Base-by-base conservation (phyloP, 352 stramenopile species). In the Phytophthora idaei region DNA sequence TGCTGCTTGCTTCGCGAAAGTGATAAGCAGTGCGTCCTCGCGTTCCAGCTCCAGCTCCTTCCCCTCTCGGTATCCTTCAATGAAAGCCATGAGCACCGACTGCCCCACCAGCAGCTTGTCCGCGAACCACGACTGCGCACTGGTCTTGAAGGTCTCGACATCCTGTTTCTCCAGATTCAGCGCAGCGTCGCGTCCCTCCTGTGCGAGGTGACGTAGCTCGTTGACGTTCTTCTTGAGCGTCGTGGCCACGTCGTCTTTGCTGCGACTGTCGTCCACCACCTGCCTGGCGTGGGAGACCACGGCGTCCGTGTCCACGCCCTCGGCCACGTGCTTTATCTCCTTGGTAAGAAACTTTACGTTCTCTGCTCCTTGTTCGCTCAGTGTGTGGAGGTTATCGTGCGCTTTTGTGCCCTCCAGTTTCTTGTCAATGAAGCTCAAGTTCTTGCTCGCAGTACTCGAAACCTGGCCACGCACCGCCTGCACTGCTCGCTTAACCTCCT, bases 91-190 rank as follows among this genome's bases (percentile, higher is more conserved):
- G 29, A 96, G 70, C 67, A 94, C 87, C 7, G 77, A 79, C 64
- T 94, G 86, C 15, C 83, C 88, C 27, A 96, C 86, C 57, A 90
- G 70, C 58, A 96, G 74, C 53, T 96, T 96, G 74, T 96, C 88
- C 2, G 83, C 82, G 17, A 93, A 76, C 88, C 88, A 96, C 57
- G 78, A 88, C 64, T 96, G 85, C 36, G 74, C 73, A 1, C 87
- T 84, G 3, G 41, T 47, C 66, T 92, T 92, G 27, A 89, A 71
- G 0, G 61, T 71, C 0, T 93, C 78, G 0, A 96, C 53, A 36
- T 96, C 86, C 47, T 85, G 56, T 25, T 71, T 78, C 7, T 94
- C 83, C 34, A 94, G 58, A 5, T 62, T 52, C 10, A 94, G 59
- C 8, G 85, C 84, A 3, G 78, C 80, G 36, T 93, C 78, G 28